phyloP scores from a whole-genome alignment of 2,329 filamentous ascomycete genomes.

The Fusarium heterosporum region DNA sequence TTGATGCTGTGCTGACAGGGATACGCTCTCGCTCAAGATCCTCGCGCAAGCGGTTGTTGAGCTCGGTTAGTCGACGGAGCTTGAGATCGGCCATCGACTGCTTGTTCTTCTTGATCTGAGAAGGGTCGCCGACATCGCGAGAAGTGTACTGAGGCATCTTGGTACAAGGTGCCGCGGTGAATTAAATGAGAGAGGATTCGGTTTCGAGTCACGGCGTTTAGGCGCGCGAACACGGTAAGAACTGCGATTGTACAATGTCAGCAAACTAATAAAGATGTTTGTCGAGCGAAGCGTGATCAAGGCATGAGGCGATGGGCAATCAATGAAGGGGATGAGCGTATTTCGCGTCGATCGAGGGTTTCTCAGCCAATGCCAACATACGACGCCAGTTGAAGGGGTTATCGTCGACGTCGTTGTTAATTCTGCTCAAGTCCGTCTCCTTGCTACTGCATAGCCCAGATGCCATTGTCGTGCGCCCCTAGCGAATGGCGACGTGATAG shows the following conservation, averaged over 20 bases:
- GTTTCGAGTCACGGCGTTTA: slow-evolving; percentile 26
- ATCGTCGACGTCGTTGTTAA: slow-evolving; percentile 31
- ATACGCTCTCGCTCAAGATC: slow-evolving; percentile 96
- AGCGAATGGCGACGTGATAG: slow-evolving; percentile 8
- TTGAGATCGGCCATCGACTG: slow-evolving; percentile 99
- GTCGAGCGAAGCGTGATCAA: slow-evolving; percentile 8
- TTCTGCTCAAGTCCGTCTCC: slow-evolving; percentile 24
- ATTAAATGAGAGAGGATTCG: slow-evolving; percentile 15
- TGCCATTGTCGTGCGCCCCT: slow-evolving; percentile 17
- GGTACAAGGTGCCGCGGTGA: slow-evolving; percentile 43
- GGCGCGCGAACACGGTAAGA: slow-evolving; percentile 30
- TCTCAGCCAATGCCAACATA: slow-evolving; percentile 23
- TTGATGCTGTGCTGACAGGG: slow-evolving; percentile 92
- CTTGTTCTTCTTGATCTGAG: slow-evolving; percentile 89
- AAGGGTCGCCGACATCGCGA: slow-evolving; percentile 74
- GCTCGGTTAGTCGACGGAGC: slow-evolving; percentile 92
- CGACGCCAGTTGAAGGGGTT: slow-evolving; percentile 25
- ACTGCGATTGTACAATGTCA: slow-evolving; percentile 40
- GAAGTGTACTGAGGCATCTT: slow-evolving; percentile 76
- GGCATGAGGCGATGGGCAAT: slow-evolving; percentile 17
- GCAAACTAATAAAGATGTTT: slow-evolving; percentile 9
- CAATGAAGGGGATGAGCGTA: slow-evolving; percentile 10
- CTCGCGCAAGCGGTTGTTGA: slow-evolving; percentile 95
- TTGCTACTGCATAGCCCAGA: slow-evolving; percentile 7
- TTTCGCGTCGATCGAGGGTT: slow-evolving; percentile 25